A percentile compares a stretch with the other conserved stretches of the same genome.
phyloP scores from a whole-genome alignment of 192 early-diverging fungal genomes.

The Umbelopsis vinacea region DNA sequence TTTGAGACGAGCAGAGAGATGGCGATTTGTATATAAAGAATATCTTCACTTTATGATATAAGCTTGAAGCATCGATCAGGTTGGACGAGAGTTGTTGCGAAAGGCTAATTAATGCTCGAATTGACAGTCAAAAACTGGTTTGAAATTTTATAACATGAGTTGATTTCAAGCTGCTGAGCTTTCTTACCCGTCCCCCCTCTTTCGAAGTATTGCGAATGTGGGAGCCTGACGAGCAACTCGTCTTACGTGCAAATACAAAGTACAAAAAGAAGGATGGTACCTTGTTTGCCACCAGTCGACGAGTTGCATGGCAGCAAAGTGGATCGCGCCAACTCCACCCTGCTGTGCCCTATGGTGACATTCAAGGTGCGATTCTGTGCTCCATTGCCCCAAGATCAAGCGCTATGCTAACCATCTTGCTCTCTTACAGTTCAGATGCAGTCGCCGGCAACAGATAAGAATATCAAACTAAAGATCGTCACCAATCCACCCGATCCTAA shows the following conservation, averaged over 20 bases:
- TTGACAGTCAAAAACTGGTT: background rate
- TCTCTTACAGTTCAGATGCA: background rate
- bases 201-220: conserved; percentile 28
- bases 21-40: background rate
- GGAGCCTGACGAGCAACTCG: conserved; percentile 42
- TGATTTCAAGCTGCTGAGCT: too few relatives aligned
- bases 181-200: too few relatives aligned
- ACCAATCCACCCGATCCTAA: conserved; percentile 31
- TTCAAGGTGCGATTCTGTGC: conserved; percentile 22
- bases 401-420: background rate
- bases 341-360: conserved; percentile 36
- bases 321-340: conserved; percentile 33
- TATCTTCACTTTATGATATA: background rate
- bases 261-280: conserved; percentile 44
- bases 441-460: conserved; percentile 8
- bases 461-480: conserved; percentile 29
- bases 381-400: background rate
- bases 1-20: background rate
- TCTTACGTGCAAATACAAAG: conserved; percentile 31
- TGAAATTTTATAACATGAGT: background rate
- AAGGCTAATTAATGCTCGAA: too few relatives aligned
- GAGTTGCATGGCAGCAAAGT: conserved; percentile 40
- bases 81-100: too few relatives aligned
- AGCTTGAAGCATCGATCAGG: too few relatives aligned
- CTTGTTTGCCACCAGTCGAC: conserved; percentile 39